These are phyloP conservation scores for Coelastrella sp. DNA, from an alignment of 139 green algal genomes.

Conservation along the genomic window DNA sequence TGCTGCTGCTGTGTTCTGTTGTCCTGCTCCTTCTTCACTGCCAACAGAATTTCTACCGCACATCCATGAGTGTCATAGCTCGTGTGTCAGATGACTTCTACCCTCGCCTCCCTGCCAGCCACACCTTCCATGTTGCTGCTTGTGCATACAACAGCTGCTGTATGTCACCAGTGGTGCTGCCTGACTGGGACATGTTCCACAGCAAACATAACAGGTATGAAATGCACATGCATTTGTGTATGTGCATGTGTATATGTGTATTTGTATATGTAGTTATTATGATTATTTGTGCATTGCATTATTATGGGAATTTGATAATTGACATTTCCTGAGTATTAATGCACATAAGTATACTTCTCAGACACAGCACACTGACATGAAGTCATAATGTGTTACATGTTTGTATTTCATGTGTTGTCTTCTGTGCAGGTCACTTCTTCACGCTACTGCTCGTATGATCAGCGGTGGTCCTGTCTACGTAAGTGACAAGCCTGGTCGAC, in stretches of 20 bases:
- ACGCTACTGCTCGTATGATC: slow-evolving; percentile 68
- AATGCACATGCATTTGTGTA: too few species aligned
- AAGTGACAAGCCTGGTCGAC: slow-evolving; percentile 73
- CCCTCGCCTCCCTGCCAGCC: slow-evolving; percentile 66
- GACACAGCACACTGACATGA: too few species aligned
- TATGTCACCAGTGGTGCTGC: slow-evolving; percentile 54
- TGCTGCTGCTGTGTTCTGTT: slow-evolving; percentile 5
- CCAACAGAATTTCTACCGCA: slow-evolving; percentile 48
- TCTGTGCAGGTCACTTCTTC: slow-evolving; percentile 44
- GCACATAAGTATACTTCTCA: too few species aligned
- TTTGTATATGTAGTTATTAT: too few species aligned
- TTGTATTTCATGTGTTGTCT: too few species aligned
- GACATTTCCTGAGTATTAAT: too few species aligned
- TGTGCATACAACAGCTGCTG: slow-evolving; percentile 83
- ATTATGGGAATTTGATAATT: too few species aligned
- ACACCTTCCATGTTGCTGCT: slow-evolving; percentile 81
- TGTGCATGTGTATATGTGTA: too few species aligned
- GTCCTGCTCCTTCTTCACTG: not conserved
- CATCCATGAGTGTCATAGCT: slow-evolving; percentile 85
- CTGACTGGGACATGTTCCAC: slow-evolving; percentile 70
- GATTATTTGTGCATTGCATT: too few species aligned
- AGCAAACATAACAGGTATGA: slow-evolving; percentile 54
- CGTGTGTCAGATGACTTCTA: slow-evolving; percentile 83
- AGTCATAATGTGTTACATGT: too few species aligned
- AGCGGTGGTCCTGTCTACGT: slow-evolving; percentile 78